Evolutionary conservation across 139 green algal genomes (phyloP).

Genomic region (Zygnema circumcarinatum): DNA sequence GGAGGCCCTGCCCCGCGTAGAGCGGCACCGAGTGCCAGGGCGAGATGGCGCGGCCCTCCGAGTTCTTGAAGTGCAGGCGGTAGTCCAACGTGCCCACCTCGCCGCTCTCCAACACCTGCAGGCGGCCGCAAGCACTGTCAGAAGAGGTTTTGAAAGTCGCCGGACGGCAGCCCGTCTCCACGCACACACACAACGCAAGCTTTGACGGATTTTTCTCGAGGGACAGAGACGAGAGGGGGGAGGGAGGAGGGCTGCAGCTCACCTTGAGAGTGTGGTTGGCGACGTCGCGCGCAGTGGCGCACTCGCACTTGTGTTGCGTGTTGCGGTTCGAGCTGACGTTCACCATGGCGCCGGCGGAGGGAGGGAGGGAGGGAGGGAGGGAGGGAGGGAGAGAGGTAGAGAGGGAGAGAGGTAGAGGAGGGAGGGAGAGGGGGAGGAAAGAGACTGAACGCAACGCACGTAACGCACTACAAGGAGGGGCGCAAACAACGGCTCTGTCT

Average conservation of each 20-base stretch:
- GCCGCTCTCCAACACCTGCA: slow-evolving; percentile 11
- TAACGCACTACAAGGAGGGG: too few species aligned
- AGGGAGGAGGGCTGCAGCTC: neutral
- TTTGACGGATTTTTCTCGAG: too few species aligned
- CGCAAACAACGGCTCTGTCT: too few species aligned
- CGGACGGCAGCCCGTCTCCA: too few species aligned
- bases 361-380: too few species aligned
- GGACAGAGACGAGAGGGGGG: too few species aligned
- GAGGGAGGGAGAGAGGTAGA: neutral
- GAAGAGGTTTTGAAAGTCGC: too few species aligned
- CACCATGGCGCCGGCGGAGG: neutral
- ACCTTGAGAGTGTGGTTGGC: neutral
- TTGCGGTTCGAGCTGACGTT: too few species aligned
- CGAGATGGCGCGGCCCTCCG: neutral
- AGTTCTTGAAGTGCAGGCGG: slow-evolving; percentile 10
- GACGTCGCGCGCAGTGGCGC: neutral
- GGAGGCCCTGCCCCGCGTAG: slow-evolving; percentile 14
- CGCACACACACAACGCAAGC: too few species aligned
- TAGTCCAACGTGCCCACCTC: slow-evolving; percentile 29
- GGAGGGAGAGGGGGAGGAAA: neutral
- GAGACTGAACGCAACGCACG: neutral
- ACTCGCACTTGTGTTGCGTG: neutral
- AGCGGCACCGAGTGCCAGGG: slow-evolving; percentile 38
- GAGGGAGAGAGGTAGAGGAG: neutral
- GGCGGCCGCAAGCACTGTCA: too few species aligned